Evolutionary conservation across 176 grass and related monocot species (phyloP), one percentile per base, ranked within the genome.

Genomic region (Musa beccarii): DNA sequence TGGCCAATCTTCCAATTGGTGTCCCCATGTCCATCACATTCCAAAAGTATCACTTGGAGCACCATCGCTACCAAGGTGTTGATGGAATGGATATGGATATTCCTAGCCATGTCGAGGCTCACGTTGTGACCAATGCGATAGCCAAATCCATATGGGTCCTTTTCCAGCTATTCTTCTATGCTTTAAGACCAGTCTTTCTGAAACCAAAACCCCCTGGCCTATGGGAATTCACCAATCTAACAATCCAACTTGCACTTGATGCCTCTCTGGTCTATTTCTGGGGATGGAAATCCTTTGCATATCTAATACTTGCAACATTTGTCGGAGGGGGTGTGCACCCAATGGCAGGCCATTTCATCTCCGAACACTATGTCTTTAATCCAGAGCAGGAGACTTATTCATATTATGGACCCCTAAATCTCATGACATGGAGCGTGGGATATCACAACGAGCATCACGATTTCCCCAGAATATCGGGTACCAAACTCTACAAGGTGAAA

Each of bases 401-500:
- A 0, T 99, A 99, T 76, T 99, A 99, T 49, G 96, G 96, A 8
- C 96, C 96, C 0, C 72, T 99, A 76, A 99, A 99, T 82, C 73
- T 95, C 34, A 89, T 95, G 91, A 83, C 91, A 1, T 99, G 96
- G 96, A 87, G 86, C 17, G 96, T 99, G 2, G 91, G 96, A 3
- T 95, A 92, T 69, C 96, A 99, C 80, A 99, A 99, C 22, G 96
- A 99, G 79, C 91, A 99, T 86, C 96, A 99, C 43, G 96, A 99
- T 69, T 99, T 99, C 66, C 91, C 91, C 1, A 99, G 96, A 85
- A 99, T 99, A 52, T 86, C 96, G 0, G 96, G 91, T 53, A 77
- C 43, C 53, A 88, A 26, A 71, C 87, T 99, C 51, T 84, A 95
- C 81, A 99, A 83, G 86, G 88, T 99, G 67, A 94, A 76, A 81